Conservation (phyloP, 2,329 filamentous ascomycete genomes). For the Hymenoscyphus albidus region DNA sequence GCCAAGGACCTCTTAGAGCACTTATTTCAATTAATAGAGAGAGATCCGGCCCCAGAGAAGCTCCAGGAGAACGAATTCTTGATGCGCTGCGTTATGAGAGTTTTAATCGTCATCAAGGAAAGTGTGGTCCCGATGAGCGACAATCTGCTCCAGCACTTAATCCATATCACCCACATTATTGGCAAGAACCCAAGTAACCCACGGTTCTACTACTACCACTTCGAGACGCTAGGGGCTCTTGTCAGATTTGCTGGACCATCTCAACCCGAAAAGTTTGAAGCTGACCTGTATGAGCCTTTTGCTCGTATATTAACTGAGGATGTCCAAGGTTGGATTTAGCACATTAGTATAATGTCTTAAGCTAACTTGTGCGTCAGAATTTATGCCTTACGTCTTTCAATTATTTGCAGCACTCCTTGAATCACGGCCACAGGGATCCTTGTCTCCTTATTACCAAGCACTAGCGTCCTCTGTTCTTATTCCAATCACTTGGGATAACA, state of each 20-base stretch:
- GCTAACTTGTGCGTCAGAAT: constrained; percentile 55
- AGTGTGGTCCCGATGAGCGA: constrained; percentile 71
- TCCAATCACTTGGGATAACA: constrained; percentile 83
- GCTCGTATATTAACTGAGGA: constrained; percentile 75
- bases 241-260: constrained; percentile 69
- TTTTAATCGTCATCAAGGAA: constrained; percentile 89
- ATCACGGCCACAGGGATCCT: constrained; percentile 70
- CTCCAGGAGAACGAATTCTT: constrained; percentile 98
- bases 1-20: constrained; percentile 85
- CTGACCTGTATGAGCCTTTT: constrained; percentile 78
- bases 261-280: constrained; percentile 71
- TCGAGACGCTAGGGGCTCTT: constrained; percentile 87
- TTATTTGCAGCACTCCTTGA: constrained; percentile 88
- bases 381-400: constrained; percentile 95
- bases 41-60: constrained; percentile 79
- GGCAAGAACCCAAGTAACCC: constrained; percentile 95
- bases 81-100: constrained; percentile 98
- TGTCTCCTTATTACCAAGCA: constrained; percentile 77
- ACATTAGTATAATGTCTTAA: not conserved
- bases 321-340: constrained; percentile 60
- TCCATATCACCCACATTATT: constrained; percentile 88
- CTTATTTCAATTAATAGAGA: constrained; percentile 86
- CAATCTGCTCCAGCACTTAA: constrained; percentile 74
- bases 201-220: constrained; percentile 97
- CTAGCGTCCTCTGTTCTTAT: constrained; percentile 75